Percentiles rank a stretch among this genome's conserved stretches.
phyloP scores from a whole-genome alignment of 345 rosid genomes.

The Geranium rotundifolium region DNA sequence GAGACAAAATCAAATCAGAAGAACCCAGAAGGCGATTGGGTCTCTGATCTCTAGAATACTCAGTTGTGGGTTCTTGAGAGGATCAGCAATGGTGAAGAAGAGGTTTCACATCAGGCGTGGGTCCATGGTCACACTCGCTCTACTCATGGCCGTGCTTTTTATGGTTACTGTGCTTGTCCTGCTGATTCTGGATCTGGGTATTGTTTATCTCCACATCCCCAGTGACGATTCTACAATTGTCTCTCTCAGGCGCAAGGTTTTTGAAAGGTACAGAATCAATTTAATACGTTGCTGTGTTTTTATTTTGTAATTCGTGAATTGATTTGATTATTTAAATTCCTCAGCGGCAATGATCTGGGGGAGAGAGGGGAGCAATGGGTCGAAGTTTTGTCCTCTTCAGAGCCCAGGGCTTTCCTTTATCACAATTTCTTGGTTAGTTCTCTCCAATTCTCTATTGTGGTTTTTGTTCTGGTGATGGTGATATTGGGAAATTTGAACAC shows the following conservation, averaged over 20 bases:
- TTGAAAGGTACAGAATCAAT: constrained; percentile 35
- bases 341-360: constrained; percentile 46
- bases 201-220: constrained; percentile 51
- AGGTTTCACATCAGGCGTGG: constrained; percentile 49
- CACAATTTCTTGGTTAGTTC: constrained; percentile 73
- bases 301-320: background rate
- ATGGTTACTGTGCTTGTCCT: constrained; percentile 55
- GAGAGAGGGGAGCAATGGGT: constrained; percentile 76
- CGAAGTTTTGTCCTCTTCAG: constrained; percentile 69
- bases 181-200: constrained; percentile 59
- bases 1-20: background rate
- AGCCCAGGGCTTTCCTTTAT: constrained; percentile 76
- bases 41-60: background rate
- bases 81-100: constrained; percentile 41
- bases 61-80: background rate
- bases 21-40: background rate
- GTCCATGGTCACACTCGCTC: constrained; percentile 41
- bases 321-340: background rate
- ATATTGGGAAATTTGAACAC: background rate
- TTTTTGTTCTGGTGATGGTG: background rate
- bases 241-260: constrained; percentile 41
- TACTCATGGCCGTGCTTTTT: constrained; percentile 36
- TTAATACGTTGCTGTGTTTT: background rate
- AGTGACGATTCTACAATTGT: constrained; percentile 31
- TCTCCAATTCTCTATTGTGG: background rate